A percentile compares a stretch with the other conserved stretches of the same genome.
phyloP scores from a whole-genome alignment of 148 eudicot species.

The Selenicereus undatus region DNA sequence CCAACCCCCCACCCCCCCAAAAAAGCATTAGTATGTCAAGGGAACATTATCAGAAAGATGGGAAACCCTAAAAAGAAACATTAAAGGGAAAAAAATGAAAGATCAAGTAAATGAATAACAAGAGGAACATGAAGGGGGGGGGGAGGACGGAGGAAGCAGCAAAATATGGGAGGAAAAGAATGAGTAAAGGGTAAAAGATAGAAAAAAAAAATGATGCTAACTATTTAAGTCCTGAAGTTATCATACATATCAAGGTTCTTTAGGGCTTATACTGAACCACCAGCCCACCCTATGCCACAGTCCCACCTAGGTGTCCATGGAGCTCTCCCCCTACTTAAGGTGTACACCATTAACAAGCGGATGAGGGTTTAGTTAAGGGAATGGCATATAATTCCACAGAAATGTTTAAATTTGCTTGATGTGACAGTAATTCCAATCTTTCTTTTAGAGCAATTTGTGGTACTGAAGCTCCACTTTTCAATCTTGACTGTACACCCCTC shows the following conservation, averaged over 20 bases:
- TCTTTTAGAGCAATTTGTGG: background rate
- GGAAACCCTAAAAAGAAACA: background rate
- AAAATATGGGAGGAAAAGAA: background rate
- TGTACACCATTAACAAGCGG: background rate
- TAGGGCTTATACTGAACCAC: background rate
- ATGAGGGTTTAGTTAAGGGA: background rate
- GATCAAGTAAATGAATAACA: background rate
- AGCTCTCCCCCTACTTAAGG: background rate
- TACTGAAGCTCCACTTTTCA: background rate
- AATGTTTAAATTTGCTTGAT: background rate
- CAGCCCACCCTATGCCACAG: background rate
- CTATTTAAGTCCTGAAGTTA: background rate
- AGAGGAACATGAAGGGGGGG: no score
- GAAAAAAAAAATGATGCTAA: no score
- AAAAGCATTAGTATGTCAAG: background rate
- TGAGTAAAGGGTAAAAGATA: background rate
- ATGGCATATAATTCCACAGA: background rate
- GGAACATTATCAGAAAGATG: background rate
- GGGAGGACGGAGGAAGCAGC: background rate
- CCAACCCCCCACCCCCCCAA: background rate
- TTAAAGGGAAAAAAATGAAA: background rate
- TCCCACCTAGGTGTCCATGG: background rate
- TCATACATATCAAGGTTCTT: background rate
- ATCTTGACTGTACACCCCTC: background rate
- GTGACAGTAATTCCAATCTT: background rate